phyloP scores from a whole-genome alignment of 208 protist species.

The Trichomonas vaginalis region DNA sequence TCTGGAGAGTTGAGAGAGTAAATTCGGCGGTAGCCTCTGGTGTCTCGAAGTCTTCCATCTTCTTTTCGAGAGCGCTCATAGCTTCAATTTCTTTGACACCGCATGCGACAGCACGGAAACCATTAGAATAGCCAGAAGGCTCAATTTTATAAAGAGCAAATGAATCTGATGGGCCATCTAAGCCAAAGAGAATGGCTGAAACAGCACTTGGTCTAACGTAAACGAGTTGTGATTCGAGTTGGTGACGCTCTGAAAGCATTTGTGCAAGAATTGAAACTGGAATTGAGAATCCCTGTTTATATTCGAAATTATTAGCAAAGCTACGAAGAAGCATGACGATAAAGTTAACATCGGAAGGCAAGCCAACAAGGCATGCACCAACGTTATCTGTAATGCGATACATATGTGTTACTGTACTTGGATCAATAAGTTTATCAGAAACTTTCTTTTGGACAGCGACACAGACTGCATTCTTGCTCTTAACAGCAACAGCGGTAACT shows the following conservation, averaged over 20 bases:
- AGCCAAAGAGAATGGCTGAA: neutral
- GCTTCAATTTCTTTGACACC: conserved; percentile 4
- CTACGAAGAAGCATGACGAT: conserved; percentile 49
- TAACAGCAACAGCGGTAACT: conserved; percentile 77
- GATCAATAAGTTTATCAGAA: conserved; percentile 78
- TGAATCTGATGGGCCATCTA: neutral
- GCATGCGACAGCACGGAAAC: neutral
- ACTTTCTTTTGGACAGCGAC: conserved; percentile 86
- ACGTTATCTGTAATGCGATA: conserved; percentile 61
- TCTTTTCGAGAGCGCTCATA: neutral
- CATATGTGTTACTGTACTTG: conserved; percentile 74
- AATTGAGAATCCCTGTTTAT: conserved; percentile 77
- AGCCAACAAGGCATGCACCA: conserved; percentile 14
- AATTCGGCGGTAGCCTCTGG: neutral
- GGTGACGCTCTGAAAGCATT: conserved; percentile 74
- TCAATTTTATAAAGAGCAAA: neutral
- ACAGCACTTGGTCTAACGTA: neutral
- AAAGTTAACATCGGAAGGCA: conserved; percentile 20
- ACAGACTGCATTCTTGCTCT: conserved; percentile 69
- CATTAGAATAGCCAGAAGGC: neutral
- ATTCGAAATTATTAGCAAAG: conserved; percentile 78
- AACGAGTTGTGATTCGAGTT: conserved; percentile 88
- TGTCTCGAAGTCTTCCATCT: neutral
- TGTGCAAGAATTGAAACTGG: conserved; percentile 79
- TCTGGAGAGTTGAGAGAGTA: neutral